phyloP scores from a whole-genome alignment of 2,329 filamentous ascomycete species.

The Nemania diffusa region DNA sequence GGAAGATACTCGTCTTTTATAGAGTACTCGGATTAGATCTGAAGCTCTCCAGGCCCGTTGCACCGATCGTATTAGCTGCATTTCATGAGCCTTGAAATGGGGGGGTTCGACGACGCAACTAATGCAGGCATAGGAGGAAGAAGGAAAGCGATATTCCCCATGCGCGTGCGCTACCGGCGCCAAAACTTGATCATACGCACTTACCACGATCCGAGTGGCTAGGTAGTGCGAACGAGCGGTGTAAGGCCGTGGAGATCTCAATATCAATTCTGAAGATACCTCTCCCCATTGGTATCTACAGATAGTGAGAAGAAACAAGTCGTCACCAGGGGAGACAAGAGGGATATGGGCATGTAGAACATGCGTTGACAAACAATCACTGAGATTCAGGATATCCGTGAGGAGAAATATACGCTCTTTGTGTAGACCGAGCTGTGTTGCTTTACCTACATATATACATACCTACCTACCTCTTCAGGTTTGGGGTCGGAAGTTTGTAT shows the following conservation, averaged over 20 bases:
- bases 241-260: slow-evolving; percentile 27
- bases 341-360: background rate
- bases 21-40: background rate
- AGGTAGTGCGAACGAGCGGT: slow-evolving; percentile 40
- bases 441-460: too few relatives aligned
- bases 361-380: background rate
- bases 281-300: background rate
- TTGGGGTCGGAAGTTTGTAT: slow-evolving; percentile 12
- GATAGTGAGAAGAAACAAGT: background rate
- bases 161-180: slow-evolving; percentile 26
- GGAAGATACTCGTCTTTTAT: background rate
- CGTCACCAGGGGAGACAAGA: background rate
- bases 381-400: background rate
- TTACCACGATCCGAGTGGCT: slow-evolving; percentile 6
- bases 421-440: background rate
- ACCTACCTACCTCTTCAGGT: background rate
- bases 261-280: background rate
- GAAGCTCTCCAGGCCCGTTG: slow-evolving; percentile 3
- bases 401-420: background rate
- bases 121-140: slow-evolving; percentile 7
- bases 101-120: slow-evolving; percentile 1
- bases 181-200: slow-evolving; percentile 18
- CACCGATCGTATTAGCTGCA: background rate
- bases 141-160: slow-evolving; percentile 6
- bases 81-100: background rate